Base-by-base conservation (phyloP, 2,329 filamentous ascomycete genomes). In the Gyromitra esculenta region DNA sequence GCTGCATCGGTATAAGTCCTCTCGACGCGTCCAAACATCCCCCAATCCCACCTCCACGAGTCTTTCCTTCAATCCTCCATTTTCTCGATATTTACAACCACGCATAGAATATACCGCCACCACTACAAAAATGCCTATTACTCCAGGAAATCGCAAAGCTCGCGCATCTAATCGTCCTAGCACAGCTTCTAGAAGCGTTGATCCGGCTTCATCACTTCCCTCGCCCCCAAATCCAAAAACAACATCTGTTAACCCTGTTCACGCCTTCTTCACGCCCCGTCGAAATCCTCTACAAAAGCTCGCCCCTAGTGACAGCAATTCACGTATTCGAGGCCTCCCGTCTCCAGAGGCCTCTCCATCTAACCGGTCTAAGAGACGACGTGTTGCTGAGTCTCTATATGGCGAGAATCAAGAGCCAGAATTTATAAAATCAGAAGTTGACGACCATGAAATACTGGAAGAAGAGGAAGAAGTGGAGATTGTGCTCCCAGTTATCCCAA, bases 211-310 rank as follows among this genome's bases (percentile, higher is more conserved):
- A 18, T 63, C 72, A 50, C 64, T 78, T 31, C 72, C 31, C 67
- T 68, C 73, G 54, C 70, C 75, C 69, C 73, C 75, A 37, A 56
- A 73, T 18, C 80, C 79, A 1, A 81, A 80, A 43, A 75, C 79
- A 74, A 84, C 84, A 60, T 78, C 79, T 25, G 60, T 72, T 63
- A 80, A 65, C 66, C 57, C 71, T 21, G 79, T 71, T 15, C 76
- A 77, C 37, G 39, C 72, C 54, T 78, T 79, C 65, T 80, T 79
- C 45, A 75, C 73, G 13, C 74, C 74, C 4, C 76, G 75, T 41
- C 68, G 76, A 1, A 68, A 70, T 15, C 75, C 75, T 45, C 59
- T 75, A 3, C 65, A 59, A 5, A 63, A 72, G 15, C 59, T 79
- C 43, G 62, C 57, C 11, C n/a, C 68, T 13, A 78, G 75, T 63